Evolutionary conservation across 192 early-diverging fungal genomes (phyloP), one percentile per base, ranked within the genome.

Genomic region (Linnemannia exigua): DNA sequence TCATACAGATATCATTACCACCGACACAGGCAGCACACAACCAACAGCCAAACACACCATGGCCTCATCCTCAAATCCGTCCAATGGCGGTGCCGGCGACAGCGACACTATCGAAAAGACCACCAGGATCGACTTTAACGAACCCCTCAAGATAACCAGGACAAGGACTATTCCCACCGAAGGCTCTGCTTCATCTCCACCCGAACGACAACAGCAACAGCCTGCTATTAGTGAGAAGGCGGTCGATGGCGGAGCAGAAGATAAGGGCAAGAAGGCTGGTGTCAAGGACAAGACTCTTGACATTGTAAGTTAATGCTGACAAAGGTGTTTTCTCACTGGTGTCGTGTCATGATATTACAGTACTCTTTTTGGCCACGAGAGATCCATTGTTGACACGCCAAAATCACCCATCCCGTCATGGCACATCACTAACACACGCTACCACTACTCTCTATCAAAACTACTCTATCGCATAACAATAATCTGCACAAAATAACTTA

Each of bases 201-300:
- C 76, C 16, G 70, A 20, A 50, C 46, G n/a, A 3, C 78, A 5
- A 7, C 52, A 38, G 2, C 75, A n/a, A 46, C 51, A 67, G 46
- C 72, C 72, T 19, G 50, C 36, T 20, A 70, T 54, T 33, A 46
- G n/a, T 0, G 81, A 83, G 41, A 72, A 83, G 38, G 3, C 19
- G 3, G 54, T 1, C 17, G 50, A 61, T 2, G 61, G 37, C 20
- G 66, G 72, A 38, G 52, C 7, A 7, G 35, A n/a, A 1, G 72
- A 75, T 22, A 73, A 74, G 41, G 69, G 50, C 52, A 67, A 74
- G 33, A 75, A 61, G 46, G 19, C 20, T 2, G 51, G 14, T 22
- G 50, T 38, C 47, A 70, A 79, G 35, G 77, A 85, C 0, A 85
- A 85, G 50, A 58, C 68, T 1, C 72, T 85, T 41, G 82, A 79